Evolutionary conservation across 352 stramenopile species (phyloP).

Genomic region (Elongisporangium prolatum): DNA sequence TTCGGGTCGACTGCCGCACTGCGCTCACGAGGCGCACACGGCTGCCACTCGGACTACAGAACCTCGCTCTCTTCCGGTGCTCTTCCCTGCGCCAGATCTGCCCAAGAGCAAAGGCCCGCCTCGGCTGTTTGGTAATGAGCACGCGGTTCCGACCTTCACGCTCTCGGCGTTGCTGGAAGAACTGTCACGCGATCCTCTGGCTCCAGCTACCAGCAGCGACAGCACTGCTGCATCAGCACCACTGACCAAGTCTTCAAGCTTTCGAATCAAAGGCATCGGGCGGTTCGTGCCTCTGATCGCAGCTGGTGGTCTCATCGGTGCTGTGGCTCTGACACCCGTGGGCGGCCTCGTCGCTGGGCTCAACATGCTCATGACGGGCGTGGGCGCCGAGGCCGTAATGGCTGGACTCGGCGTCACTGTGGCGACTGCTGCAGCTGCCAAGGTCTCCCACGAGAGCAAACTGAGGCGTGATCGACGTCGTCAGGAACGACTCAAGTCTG

Average conservation of each 20-base stretch:
- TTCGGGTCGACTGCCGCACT: slow-evolving; percentile 21
- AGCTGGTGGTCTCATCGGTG: slow-evolving; percentile 50
- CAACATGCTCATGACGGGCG: slow-evolving; percentile 48
- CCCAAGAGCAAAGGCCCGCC: background rate
- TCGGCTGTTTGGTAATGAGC: slow-evolving; percentile 12
- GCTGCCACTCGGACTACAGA: background rate
- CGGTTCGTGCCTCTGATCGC: slow-evolving; percentile 45
- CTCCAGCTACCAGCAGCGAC: slow-evolving; percentile 9
- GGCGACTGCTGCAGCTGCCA: slow-evolving; percentile 44
- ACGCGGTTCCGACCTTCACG: slow-evolving; percentile 14
- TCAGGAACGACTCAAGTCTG: slow-evolving; percentile 37
- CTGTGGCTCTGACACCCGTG: slow-evolving; percentile 42
- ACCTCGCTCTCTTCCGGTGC: background rate
- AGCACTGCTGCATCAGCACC: slow-evolving; percentile 19
- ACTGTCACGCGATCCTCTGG: slow-evolving; percentile 1
- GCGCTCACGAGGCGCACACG: slow-evolving; percentile 11
- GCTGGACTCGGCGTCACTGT: slow-evolving; percentile 57
- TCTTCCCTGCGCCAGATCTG: slow-evolving; percentile 12
- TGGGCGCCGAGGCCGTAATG: slow-evolving; percentile 49
- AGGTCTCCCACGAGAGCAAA: slow-evolving; percentile 46
- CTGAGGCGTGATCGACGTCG: slow-evolving; percentile 27
- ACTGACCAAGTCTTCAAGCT: slow-evolving; percentile 15
- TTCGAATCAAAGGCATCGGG: slow-evolving; percentile 9
- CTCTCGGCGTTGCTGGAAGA: slow-evolving; percentile 20
- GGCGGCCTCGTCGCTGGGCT: slow-evolving; percentile 48